Evolutionary conservation across 1,139 yeast genomes (phyloP).

Genomic region (Diutina mesorugosa): DNA sequence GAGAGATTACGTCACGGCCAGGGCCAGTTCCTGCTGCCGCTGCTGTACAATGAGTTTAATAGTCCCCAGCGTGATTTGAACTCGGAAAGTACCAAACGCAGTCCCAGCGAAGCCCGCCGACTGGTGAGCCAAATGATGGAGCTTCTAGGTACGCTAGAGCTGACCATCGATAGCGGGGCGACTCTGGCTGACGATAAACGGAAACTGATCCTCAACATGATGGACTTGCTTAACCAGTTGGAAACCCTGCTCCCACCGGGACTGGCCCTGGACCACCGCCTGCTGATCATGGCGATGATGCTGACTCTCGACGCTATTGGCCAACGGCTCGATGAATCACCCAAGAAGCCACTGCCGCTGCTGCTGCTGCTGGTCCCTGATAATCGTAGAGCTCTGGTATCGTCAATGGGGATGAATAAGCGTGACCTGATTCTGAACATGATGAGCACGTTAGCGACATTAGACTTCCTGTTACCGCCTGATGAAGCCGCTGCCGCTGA

Average conservation of each 20-base stretch:
- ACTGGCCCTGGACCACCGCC: background rate
- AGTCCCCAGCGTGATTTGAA: background rate
- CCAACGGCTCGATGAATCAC: background rate
- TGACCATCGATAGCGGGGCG: background rate
- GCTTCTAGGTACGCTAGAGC: constrained; percentile 9
- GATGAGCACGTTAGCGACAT: constrained; percentile 6
- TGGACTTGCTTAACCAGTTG: constrained; percentile 2
- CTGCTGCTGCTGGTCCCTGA: background rate
- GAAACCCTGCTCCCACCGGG: background rate
- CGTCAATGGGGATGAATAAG: background rate
- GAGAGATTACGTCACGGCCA: background rate
- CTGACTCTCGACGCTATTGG: constrained; percentile 1
- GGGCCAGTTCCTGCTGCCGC: background rate
- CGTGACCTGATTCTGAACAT: constrained; percentile 5
- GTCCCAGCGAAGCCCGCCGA: background rate
- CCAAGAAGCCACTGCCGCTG: background rate
- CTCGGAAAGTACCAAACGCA: background rate
- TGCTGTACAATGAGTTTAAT: background rate
- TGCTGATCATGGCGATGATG: constrained; percentile 2
- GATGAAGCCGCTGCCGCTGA: constrained; percentile 1
- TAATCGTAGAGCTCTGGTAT: background rate
- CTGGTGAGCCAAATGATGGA: constrained; percentile 11
- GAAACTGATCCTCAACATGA: constrained; percentile 3
- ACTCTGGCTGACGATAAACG: background rate
- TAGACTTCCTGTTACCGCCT: constrained; percentile 2